A percentile compares a stretch with the other conserved stretches of the same genome.
phyloP scores from a whole-genome alignment of 148 eudicot genomes.

The Diospyros kaki region DNA sequence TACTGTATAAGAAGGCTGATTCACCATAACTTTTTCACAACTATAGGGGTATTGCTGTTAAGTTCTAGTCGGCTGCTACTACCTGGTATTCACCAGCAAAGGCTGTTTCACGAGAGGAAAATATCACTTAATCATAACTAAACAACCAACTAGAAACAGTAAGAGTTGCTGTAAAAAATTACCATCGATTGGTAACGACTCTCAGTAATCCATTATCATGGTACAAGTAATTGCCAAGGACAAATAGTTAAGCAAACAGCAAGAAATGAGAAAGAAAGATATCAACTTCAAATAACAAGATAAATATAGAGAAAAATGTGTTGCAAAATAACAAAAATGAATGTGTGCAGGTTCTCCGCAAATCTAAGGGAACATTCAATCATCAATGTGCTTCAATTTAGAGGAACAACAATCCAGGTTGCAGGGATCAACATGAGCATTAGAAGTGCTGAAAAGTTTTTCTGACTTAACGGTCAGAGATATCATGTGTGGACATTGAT shows the following conservation, averaged over 20 bases:
- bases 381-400: conserved; percentile 36
- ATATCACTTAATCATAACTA: background rate
- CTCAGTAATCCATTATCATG: background rate
- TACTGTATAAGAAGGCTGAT: background rate
- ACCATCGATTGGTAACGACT: background rate
- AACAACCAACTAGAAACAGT: background rate
- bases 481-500: conserved; percentile 25
- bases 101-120: background rate
- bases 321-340: conserved; percentile 35
- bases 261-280: conserved; percentile 10
- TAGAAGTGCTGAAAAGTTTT: conserved; percentile 29
- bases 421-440: conserved; percentile 33
- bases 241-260: background rate
- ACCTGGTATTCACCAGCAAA: background rate
- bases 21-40: background rate
- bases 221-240: background rate
- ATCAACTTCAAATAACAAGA: background rate
- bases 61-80: background rate
- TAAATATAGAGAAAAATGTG: conserved; percentile 13
- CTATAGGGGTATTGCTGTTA: background rate
- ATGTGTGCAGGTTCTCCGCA: conserved; percentile 46
- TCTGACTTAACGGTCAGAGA: conserved; percentile 27
- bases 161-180: background rate
- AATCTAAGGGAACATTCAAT: conserved; percentile 30
- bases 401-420: conserved; percentile 46